A percentile compares a stretch with the other conserved stretches of the same genome.
These are phyloP conservation scores for Herpetospermum pedunculosum DNA, from an alignment of 306 rosid genomes.

Conservation along the genomic window DNA sequence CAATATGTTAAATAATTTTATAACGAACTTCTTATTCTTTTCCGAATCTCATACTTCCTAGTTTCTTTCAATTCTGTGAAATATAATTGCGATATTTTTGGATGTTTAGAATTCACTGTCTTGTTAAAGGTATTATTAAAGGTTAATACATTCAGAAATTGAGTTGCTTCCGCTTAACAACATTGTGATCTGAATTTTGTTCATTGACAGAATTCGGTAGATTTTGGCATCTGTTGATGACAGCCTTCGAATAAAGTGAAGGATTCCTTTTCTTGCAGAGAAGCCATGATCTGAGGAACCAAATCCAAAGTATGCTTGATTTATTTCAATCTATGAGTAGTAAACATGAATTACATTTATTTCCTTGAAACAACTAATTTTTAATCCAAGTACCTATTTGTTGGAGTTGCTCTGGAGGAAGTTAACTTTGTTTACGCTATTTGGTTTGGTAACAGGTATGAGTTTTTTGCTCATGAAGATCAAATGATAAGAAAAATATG, in stretches of 20 bases:
- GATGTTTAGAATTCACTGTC: too few relatives aligned
- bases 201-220: too few relatives aligned
- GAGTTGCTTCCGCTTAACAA: neutral
- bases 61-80: neutral
- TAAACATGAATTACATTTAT: neutral
- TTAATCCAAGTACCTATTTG: neutral
- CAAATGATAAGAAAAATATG: slow-evolving; percentile 20
- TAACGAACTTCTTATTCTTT: neutral
- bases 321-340: slow-evolving; percentile 35
- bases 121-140: too few relatives aligned
- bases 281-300: slow-evolving; percentile 14
- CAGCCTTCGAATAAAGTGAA: slow-evolving; percentile 34
- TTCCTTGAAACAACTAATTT: neutral
- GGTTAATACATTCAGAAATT: neutral
- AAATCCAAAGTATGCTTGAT: slow-evolving; percentile 27
- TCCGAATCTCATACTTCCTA: neutral
- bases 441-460: neutral
- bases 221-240: too few relatives aligned
- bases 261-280: slow-evolving; percentile 32
- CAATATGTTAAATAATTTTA: neutral
- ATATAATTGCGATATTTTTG: neutral
- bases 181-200: neutral
- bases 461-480: neutral
- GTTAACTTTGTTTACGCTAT: neutral
- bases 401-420: neutral